These are phyloP conservation scores for Acorus gramineus DNA, from an alignment of 106 monocot genomes.

Conservation along the genomic window DNA sequence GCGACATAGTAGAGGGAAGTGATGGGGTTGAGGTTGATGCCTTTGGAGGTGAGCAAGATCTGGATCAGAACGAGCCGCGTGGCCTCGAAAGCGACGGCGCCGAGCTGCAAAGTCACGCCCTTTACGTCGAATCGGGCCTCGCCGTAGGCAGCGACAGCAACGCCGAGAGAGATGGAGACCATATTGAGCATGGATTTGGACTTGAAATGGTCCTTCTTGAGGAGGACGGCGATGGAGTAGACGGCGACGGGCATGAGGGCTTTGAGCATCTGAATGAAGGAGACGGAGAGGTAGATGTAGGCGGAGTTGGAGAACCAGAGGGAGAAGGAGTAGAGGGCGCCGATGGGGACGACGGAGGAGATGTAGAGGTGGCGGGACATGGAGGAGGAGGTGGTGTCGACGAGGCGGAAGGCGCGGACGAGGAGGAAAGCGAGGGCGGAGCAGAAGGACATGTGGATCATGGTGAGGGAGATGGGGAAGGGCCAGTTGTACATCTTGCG, in stretches of 20 bases:
- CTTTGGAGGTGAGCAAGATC: slow-evolving; percentile 29
- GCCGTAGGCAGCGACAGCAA: slow-evolving; percentile 24
- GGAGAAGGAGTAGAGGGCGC: slow-evolving; percentile 36
- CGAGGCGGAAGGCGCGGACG: slow-evolving; percentile 11
- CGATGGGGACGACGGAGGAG: slow-evolving; percentile 33
- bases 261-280: slow-evolving; percentile 42
- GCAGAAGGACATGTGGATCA: slow-evolving; percentile 30
- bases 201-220: slow-evolving; percentile 38
- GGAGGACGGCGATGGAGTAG: slow-evolving; percentile 33
- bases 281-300: slow-evolving; percentile 40
- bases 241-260: slow-evolving; percentile 47
- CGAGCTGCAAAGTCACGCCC: slow-evolving; percentile 20
- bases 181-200: slow-evolving; percentile 15
- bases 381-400: slow-evolving; percentile 13
- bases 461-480: slow-evolving; percentile 22
- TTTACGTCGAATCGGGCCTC: slow-evolving; percentile 15
- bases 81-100: slow-evolving; percentile 24
- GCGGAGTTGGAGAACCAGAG: slow-evolving; percentile 52
- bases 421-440: slow-evolving; percentile 23
- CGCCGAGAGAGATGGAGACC: slow-evolving; percentile 20
- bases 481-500: slow-evolving; percentile 30
- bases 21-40: slow-evolving; percentile 22
- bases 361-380: slow-evolving; percentile 38
- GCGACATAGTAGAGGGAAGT: slow-evolving; percentile 26
- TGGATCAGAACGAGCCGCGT: slow-evolving; percentile 25